These are phyloP conservation scores for Boletellus ananas DNA, from an alignment of 768 basidiomycete species.

Conservation along the genomic window DNA sequence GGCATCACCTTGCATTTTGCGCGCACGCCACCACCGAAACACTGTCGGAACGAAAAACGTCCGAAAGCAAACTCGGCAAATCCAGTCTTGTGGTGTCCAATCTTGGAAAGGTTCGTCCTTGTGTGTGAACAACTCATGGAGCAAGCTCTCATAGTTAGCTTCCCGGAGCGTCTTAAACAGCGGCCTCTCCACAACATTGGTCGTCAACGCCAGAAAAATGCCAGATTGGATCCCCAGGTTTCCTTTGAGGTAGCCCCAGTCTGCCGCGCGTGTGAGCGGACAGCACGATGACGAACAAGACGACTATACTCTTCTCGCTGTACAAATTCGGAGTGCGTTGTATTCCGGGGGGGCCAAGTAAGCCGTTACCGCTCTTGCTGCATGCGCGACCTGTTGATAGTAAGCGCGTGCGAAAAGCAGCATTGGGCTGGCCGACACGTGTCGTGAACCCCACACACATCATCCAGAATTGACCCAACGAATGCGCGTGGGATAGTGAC, in stretches of 20 bases:
- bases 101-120: conserved; percentile 1
- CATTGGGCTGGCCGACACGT: not conserved
- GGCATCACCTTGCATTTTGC: conserved; percentile 5
- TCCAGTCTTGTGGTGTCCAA: conserved; percentile 10
- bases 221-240: not conserved
- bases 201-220: no score
- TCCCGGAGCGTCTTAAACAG: conserved; percentile 7
- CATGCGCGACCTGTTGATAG: no score
- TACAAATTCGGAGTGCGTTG: conserved; percentile 6
- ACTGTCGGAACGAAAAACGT: conserved; percentile 8
- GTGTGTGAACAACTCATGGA: conserved; percentile 7
- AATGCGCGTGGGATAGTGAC: not conserved
- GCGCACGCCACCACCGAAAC: conserved; percentile 10
- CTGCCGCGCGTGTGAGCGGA: not conserved
- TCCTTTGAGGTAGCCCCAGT: conserved; percentile 11
- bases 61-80: conserved; percentile 1
- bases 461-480: conserved; percentile 15
- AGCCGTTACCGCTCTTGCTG: not conserved
- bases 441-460: conserved; percentile 4
- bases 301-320: conserved; percentile 10
- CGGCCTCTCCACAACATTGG: not conserved
- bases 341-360: no score
- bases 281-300: not conserved
- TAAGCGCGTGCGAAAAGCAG: not conserved
- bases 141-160: conserved; percentile 1